Percentiles rank a stretch among this genome's conserved stretches.
Conservation (phyloP, 495 filamentous ascomycete species). For the Lasiosphaeris hirsuta region DNA sequence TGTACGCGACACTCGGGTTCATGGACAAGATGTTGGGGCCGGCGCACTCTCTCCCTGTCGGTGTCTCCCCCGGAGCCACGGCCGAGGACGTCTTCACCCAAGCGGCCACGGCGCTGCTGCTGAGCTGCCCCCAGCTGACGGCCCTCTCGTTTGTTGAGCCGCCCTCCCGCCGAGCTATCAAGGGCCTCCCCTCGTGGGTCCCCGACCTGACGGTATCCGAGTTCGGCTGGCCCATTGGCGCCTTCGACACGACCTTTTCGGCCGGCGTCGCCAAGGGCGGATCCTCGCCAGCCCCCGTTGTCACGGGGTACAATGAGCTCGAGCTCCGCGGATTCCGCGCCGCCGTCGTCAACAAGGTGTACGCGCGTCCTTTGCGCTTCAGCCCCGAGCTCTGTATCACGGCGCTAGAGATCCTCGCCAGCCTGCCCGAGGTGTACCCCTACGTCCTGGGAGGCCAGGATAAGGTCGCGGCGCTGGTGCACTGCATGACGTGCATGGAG, state of each 20-base stretch:
- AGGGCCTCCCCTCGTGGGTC: slow-evolving; percentile 10
- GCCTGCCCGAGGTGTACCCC: background rate
- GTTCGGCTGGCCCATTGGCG: slow-evolving; percentile 11
- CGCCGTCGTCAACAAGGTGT: background rate
- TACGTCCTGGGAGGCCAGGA: background rate
- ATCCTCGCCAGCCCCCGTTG: background rate
- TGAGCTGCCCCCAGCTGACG: slow-evolving; percentile 7
- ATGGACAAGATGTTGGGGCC: slow-evolving; percentile 6
- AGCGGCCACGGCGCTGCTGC: slow-evolving; percentile 7
- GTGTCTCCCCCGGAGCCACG: slow-evolving; percentile 5
- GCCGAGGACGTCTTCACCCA: slow-evolving; percentile 10
- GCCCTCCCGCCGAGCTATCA: slow-evolving; percentile 5
- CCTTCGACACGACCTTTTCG: slow-evolving; percentile 10
- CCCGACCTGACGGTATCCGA: slow-evolving; percentile 10
- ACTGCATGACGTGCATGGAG: background rate
- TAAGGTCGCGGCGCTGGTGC: background rate
- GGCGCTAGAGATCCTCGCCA: background rate
- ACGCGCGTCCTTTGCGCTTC: background rate
- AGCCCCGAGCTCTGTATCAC: background rate
- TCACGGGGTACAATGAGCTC: background rate
- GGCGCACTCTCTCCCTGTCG: slow-evolving; percentile 1
- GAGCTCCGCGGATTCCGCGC: background rate
- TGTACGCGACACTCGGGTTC: slow-evolving; percentile 18
- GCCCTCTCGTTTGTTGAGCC: slow-evolving; percentile 12
- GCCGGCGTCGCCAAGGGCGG: background rate